phyloP scores from a whole-genome alignment of 192 early-diverging fungal species.

The Umbelopsis sp. region DNA sequence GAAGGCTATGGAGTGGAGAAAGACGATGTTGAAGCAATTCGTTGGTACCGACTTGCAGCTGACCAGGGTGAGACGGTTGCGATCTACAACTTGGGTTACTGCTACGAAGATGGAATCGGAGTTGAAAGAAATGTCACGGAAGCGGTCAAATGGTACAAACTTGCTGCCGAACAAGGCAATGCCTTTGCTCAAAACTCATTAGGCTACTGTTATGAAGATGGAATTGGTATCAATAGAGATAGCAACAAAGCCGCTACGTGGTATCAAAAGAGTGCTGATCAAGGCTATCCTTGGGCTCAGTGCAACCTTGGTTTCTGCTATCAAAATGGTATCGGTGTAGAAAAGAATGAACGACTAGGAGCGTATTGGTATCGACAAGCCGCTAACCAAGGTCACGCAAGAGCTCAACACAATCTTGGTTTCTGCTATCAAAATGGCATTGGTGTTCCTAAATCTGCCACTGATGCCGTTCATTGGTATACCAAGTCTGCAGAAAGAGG shows the following conservation, averaged over 20 bases:
- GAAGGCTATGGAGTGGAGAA: conserved; percentile 69
- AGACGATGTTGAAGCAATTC: conserved; percentile 66
- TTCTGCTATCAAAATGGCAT: conserved; percentile 88
- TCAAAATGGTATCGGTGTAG: conserved; percentile 61
- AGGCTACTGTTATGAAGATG: conserved; percentile 82
- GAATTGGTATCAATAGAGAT: conserved; percentile 59
- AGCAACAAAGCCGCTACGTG: conserved; percentile 60
- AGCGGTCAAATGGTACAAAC: conserved; percentile 65
- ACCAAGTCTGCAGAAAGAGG: conserved; percentile 47
- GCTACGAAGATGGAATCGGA: conserved; percentile 63
- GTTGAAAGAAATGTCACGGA: conserved; percentile 48
- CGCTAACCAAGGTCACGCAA: conserved; percentile 56
- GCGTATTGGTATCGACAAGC: conserved; percentile 62
- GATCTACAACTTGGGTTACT: conserved; percentile 58
- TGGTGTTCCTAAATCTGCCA: conserved; percentile 61
- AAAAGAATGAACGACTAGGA: conserved; percentile 51
- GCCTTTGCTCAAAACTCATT: conserved; percentile 79
- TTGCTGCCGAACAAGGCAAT: conserved; percentile 66
- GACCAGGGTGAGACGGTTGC: conserved; percentile 56
- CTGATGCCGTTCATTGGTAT: conserved; percentile 56
- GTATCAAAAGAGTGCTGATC: conserved; percentile 50
- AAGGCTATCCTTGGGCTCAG: conserved; percentile 54
- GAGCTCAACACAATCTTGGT: conserved; percentile 66
- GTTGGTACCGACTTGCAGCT: conserved; percentile 56
- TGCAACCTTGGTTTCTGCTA: conserved; percentile 81